These are phyloP conservation scores for Boletus rubescentipes DNA, from an alignment of 768 basidiomycete genomes.

Conservation along the genomic window DNA sequence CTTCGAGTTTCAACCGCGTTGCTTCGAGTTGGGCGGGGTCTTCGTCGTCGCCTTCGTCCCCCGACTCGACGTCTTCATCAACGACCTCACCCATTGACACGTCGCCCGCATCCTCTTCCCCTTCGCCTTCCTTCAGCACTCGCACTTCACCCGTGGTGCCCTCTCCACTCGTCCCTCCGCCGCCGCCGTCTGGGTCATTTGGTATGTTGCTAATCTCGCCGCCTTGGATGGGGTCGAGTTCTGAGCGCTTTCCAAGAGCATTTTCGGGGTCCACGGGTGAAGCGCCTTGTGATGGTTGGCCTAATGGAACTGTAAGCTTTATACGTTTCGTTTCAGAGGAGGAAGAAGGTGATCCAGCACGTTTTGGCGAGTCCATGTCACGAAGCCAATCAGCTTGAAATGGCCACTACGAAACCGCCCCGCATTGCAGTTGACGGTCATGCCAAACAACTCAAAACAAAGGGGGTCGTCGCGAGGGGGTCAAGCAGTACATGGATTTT, in stretches of 20 bases:
- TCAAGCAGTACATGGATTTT: background rate
- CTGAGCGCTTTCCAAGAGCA: conserved; percentile 83
- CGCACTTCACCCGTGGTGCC: conserved; percentile 34
- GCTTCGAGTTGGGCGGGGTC: conserved; percentile 83
- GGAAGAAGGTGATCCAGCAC: conserved; percentile 56
- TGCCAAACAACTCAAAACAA: conserved; percentile 21
- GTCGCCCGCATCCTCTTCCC: conserved; percentile 66
- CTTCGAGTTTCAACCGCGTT: conserved; percentile 74
- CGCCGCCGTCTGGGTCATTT: conserved; percentile 30
- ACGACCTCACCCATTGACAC: conserved; percentile 80
- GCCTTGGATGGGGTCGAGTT: conserved; percentile 80
- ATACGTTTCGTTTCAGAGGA: conserved; percentile 58
- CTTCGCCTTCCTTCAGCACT: conserved; percentile 52
- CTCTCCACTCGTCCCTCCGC: conserved; percentile 12
- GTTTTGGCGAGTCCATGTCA: conserved; percentile 65
- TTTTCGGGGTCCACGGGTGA: conserved; percentile 74
- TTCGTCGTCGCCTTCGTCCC: conserved; percentile 81
- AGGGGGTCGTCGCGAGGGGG: conserved; percentile 13
- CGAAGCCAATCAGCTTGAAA: conserved; percentile 25
- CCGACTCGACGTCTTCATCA: conserved; percentile 77
- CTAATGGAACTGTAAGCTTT: conserved; percentile 48
- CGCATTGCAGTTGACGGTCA: background rate
- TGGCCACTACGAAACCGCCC: conserved; percentile 15
- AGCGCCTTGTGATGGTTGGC: conserved; percentile 59
- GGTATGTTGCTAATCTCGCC: conserved; percentile 78